Conservation (phyloP, 2,329 filamentous ascomycete species). For the Diaporthe sp. region DNA sequence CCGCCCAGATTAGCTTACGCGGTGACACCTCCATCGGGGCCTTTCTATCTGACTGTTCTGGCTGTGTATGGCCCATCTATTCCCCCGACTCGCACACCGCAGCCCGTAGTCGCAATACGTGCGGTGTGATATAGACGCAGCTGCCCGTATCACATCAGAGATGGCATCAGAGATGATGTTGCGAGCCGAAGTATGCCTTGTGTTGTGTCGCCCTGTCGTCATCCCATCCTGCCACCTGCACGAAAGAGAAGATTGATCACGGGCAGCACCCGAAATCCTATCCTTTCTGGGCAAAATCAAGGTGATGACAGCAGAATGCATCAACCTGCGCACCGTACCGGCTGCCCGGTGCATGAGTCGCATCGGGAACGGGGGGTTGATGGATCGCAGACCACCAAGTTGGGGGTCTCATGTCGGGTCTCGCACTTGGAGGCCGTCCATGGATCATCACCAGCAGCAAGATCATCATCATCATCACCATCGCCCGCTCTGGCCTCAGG, state of each 20-base stretch:
- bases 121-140: neutral
- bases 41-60: neutral
- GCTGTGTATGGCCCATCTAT: neutral
- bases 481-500: neutral
- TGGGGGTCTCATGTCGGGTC: slow-evolving; percentile 24
- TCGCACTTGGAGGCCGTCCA: slow-evolving; percentile 1
- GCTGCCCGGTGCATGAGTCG: slow-evolving; percentile 23
- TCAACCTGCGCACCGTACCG: slow-evolving; percentile 12
- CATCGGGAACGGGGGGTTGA: slow-evolving; percentile 13
- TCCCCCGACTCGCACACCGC: neutral
- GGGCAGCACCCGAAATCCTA: neutral
- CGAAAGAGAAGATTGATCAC: neutral
- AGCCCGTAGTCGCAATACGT: neutral
- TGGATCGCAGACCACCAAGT: neutral
- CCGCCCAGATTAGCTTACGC: slow-evolving; percentile 26
- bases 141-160: neutral
- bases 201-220: slow-evolving; percentile 2
- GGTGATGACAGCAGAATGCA: slow-evolving; percentile 33
- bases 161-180: neutral
- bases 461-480: neutral
- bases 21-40: slow-evolving; percentile 10
- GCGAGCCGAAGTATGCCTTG: slow-evolving; percentile 7
- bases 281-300: slow-evolving; percentile 29
- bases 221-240: slow-evolving; percentile 7
- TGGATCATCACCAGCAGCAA: neutral